These are phyloP conservation scores for Taphrina wiesneri DNA, from an alignment of 1,139 yeast genomes.

Conservation along the genomic window DNA sequence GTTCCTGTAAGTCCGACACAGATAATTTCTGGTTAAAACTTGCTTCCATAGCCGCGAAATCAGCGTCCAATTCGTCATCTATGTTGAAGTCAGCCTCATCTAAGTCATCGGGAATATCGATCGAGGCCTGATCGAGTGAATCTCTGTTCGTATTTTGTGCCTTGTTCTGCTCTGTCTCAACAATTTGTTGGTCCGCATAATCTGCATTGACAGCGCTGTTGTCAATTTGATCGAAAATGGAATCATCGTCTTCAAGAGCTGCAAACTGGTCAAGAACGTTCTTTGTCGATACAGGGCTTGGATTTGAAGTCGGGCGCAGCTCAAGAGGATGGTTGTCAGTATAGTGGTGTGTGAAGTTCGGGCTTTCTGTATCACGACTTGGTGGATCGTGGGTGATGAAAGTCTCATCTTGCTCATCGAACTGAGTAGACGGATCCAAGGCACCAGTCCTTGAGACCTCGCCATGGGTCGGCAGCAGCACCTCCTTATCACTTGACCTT, in stretches of 20 bases:
- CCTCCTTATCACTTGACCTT: background rate
- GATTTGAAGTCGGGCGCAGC: too few species aligned
- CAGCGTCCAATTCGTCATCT: slow-evolving; percentile 24
- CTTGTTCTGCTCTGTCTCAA: background rate
- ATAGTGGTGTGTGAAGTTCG: too few species aligned
- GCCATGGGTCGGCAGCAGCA: background rate
- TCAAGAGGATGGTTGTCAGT: too few species aligned
- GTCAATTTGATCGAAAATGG: background rate
- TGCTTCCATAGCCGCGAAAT: slow-evolving; percentile 22
- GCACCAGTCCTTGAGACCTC: background rate
- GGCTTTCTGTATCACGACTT: background rate
- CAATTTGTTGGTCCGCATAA: too few species aligned
- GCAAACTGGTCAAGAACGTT: background rate
- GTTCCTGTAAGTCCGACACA: background rate
- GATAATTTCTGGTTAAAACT: background rate
- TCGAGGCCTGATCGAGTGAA: background rate
- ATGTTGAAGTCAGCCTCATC: slow-evolving; percentile 28
- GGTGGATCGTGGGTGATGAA: background rate
- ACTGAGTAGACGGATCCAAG: background rate
- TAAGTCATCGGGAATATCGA: slow-evolving; percentile 13
- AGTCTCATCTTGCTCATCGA: background rate
- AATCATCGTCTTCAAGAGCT: background rate
- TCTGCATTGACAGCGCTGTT: background rate
- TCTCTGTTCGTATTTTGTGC: background rate
- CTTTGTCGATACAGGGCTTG: background rate